Evolutionary conservation across 2,329 filamentous ascomycete genomes (phyloP).

Genomic region (Fusarium euwallaceae): DNA sequence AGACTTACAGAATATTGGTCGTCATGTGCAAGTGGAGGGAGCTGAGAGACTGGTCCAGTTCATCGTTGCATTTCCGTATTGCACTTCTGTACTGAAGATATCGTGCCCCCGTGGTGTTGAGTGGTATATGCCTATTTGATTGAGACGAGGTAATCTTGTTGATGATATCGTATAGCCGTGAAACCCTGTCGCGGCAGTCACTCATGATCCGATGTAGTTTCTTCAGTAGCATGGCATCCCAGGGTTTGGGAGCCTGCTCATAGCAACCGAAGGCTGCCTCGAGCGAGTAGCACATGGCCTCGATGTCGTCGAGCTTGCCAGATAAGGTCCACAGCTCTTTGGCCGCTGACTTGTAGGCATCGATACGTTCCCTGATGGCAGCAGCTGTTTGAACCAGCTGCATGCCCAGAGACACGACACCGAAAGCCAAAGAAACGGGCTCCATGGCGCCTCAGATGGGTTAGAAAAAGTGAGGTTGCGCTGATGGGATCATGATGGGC

Average conservation of each 20-base stretch:
- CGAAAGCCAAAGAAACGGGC: constrained; percentile 16
- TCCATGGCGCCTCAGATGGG: constrained; percentile 6
- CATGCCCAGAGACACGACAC: constrained; percentile 19
- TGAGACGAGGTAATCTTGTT: constrained; percentile 1
- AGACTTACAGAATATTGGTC: constrained; percentile 12
- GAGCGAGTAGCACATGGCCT: constrained; percentile 13
- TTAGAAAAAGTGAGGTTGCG: neutral
- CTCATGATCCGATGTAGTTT: constrained; percentile 13
- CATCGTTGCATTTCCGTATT: constrained; percentile 4
- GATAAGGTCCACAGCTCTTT: constrained; percentile 13
- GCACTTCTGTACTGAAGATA: constrained; percentile 14
- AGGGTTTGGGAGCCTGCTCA: constrained; percentile 4
- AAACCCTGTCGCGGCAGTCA: constrained; percentile 8
- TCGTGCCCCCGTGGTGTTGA: constrained; percentile 6
- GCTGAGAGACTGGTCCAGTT: constrained; percentile 5
- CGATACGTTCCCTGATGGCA: constrained; percentile 11
- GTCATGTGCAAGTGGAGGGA: constrained; percentile 22
- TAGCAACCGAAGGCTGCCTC: neutral
- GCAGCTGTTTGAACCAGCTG: constrained; percentile 16
- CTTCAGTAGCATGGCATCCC: constrained; percentile 4
- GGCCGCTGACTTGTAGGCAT: constrained; percentile 22
- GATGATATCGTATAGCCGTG: neutral
- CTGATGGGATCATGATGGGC: neutral
- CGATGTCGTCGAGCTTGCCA: constrained; percentile 19
- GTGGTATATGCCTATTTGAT: neutral